Percentiles rank a stretch among this genome's conserved stretches.
Evolutionary conservation across 2,329 filamentous ascomycete genomes (phyloP).

Genomic region (Plenodomus tracheiphilus): DNA sequence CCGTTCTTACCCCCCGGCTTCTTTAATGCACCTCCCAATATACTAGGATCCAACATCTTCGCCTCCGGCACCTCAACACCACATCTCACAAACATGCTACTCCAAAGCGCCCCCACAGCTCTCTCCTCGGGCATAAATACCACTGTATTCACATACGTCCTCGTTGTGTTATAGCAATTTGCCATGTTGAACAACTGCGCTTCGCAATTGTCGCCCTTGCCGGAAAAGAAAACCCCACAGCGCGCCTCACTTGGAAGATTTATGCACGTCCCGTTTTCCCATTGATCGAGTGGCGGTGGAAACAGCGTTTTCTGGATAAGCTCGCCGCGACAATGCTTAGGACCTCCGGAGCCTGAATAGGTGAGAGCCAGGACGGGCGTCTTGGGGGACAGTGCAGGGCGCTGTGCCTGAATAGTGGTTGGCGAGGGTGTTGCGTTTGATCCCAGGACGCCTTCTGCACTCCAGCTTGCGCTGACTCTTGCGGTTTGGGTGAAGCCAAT

Average conservation of each 20-base stretch:
- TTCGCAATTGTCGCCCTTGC: conserved; percentile 42
- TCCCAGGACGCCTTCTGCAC: conserved; percentile 31
- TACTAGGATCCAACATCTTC: conserved; percentile 31
- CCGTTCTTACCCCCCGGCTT: conserved; percentile 18
- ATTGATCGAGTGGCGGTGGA: conserved; percentile 24
- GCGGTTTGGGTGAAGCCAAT: conserved; percentile 26
- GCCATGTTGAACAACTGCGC: conserved; percentile 38
- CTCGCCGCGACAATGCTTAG: conserved; percentile 41
- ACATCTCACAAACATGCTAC: conserved; percentile 41
- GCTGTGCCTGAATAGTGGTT: conserved; percentile 7
- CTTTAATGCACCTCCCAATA: conserved; percentile 34
- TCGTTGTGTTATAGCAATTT: conserved; percentile 32
- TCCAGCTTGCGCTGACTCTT: conserved; percentile 15
- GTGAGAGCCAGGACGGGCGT: conserved; percentile 38
- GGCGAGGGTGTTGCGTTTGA: conserved; percentile 17
- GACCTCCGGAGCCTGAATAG: conserved; percentile 37
- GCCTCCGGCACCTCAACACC: conserved; percentile 35
- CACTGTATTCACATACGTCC: conserved; percentile 37
- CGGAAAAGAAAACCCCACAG: conserved; percentile 39
- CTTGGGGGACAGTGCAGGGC: conserved; percentile 17
- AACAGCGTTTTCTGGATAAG: conserved; percentile 31
- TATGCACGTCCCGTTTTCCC: conserved; percentile 39
- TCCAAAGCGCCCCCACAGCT: conserved; percentile 37
- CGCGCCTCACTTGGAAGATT: conserved; percentile 35
- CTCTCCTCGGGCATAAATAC: conserved; percentile 44